These are phyloP conservation scores for Debaryomyces udenii DNA, from an alignment of 1,139 yeast species.

Conservation along the genomic window DNA sequence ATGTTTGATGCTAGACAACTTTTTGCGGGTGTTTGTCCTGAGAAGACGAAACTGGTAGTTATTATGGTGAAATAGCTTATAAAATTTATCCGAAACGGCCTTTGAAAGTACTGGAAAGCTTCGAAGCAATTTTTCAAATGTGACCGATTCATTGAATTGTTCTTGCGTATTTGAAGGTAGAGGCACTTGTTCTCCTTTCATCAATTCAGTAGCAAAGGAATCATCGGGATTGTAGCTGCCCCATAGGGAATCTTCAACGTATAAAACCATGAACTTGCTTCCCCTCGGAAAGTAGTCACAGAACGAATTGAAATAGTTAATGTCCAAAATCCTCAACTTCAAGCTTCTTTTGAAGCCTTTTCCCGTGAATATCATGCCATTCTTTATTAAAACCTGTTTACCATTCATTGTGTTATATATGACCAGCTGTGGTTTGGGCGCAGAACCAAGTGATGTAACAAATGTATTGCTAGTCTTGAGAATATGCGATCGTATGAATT, in stretches of 20 bases:
- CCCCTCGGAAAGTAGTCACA: slow-evolving; percentile 52
- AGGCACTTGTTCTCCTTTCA: background rate
- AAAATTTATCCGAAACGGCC: slow-evolving; percentile 50
- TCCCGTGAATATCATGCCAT: slow-evolving; percentile 56
- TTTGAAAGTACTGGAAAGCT: slow-evolving; percentile 50
- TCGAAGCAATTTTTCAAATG: slow-evolving; percentile 49
- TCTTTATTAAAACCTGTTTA: slow-evolving; percentile 59
- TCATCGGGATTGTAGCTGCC: slow-evolving; percentile 29
- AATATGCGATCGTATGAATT: slow-evolving; percentile 73
- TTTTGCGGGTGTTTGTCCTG: slow-evolving; percentile 34
- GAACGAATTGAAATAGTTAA: slow-evolving; percentile 49
- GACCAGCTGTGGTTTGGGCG: slow-evolving; percentile 45
- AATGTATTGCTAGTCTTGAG: slow-evolving; percentile 32
- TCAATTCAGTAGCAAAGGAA: background rate
- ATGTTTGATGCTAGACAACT: slow-evolving; percentile 27
- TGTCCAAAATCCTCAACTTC: slow-evolving; percentile 44
- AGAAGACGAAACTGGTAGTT: slow-evolving; percentile 38
- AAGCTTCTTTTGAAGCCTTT: slow-evolving; percentile 59
- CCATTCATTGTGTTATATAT: slow-evolving; percentile 62
- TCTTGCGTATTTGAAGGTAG: background rate
- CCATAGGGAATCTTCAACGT: slow-evolving; percentile 53
- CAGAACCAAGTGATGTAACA: slow-evolving; percentile 34
- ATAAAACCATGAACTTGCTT: slow-evolving; percentile 53
- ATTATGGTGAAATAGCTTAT: slow-evolving; percentile 47
- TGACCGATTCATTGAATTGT: slow-evolving; percentile 18